A percentile compares a stretch with the other conserved stretches of the same genome.
Evolutionary conservation across 2,329 filamentous ascomycete genomes (phyloP).

Genomic region (Talaromyces pinophilus): DNA sequence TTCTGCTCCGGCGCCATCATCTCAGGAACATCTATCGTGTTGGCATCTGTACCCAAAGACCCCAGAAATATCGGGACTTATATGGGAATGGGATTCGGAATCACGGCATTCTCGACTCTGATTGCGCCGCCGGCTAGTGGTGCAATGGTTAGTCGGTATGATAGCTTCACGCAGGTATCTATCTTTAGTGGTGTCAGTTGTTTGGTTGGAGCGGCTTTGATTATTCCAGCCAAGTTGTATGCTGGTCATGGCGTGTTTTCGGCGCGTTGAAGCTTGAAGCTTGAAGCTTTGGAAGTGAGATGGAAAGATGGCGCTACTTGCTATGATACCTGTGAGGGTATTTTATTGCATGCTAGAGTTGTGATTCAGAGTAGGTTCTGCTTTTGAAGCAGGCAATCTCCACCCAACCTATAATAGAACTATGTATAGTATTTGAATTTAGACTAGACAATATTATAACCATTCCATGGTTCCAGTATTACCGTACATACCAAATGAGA

Average conservation of each 20-base stretch:
- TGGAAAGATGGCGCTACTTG: neutral
- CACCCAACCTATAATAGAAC: neutral
- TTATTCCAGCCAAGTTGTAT: conserved; percentile 14
- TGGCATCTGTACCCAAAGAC: conserved; percentile 24
- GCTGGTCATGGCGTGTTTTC: conserved; percentile 15
- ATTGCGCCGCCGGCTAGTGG: conserved; percentile 53
- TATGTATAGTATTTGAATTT: neutral
- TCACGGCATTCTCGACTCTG: conserved; percentile 48
- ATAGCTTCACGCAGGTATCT: conserved; percentile 40
- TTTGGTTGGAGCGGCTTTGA: conserved; percentile 29
- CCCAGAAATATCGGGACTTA: conserved; percentile 27
- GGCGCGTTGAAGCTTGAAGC: neutral
- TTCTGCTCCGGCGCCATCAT: conserved; percentile 40
- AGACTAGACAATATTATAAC: neutral
- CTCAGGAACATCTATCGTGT: conserved; percentile 25
- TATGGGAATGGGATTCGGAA: conserved; percentile 29
- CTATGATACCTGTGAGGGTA: neutral
- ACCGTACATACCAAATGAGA: no score
- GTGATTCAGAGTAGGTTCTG: neutral
- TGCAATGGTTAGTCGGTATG: conserved; percentile 46
- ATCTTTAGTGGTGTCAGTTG: conserved; percentile 34
- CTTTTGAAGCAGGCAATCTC: neutral
- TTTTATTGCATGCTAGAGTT: neutral
- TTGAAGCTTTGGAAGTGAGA: neutral
- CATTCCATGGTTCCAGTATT: neutral